phyloP scores from a whole-genome alignment of 1,284 basidiomycete genomes.

The Phlebopus sp. region DNA sequence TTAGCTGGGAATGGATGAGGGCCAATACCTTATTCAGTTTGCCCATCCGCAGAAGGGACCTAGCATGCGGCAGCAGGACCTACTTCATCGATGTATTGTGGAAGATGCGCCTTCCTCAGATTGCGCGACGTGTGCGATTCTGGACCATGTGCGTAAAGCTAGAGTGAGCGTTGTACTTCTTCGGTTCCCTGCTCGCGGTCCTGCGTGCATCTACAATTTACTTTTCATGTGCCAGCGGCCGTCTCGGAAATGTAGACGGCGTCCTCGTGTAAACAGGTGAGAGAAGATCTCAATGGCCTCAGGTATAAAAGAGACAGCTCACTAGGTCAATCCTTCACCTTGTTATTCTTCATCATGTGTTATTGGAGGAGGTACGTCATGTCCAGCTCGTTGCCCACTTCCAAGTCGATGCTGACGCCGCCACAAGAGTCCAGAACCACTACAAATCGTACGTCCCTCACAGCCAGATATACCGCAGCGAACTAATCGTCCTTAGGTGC shows the following conservation, averaged over 20 bases:
- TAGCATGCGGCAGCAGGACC: constrained; percentile 10
- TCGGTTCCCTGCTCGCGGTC: constrained; percentile 26
- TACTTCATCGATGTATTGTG: constrained; percentile 30
- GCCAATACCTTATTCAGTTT: constrained; percentile 34
- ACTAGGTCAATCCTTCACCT: constrained; percentile 8
- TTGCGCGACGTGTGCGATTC: constrained; percentile 28
- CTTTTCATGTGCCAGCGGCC: constrained; percentile 26
- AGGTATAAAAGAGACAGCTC: constrained; percentile 29
- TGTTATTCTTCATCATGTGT: constrained; percentile 36
- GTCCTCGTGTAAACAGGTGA: constrained; percentile 31
- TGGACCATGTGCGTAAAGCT: constrained; percentile 11
- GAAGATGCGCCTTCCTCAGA: constrained; percentile 29
- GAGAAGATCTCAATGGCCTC: constrained; percentile 18
- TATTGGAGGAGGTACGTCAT: constrained; percentile 39
- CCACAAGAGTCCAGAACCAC: constrained; percentile 47
- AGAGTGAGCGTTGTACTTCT: constrained; percentile 12
- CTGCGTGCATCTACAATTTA: constrained; percentile 31
- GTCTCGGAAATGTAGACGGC: constrained; percentile 19
- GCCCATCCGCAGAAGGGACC: constrained; percentile 13
- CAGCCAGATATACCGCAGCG: background rate
- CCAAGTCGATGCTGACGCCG: constrained; percentile 7
- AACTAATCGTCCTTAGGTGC: constrained; percentile 41
- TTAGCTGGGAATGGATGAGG: constrained; percentile 26
- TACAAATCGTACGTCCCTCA: constrained; percentile 41
- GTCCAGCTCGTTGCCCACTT: constrained; percentile 1